Conservation (phyloP, 2,329 filamentous ascomycete species). For the Neonectria faginata region DNA sequence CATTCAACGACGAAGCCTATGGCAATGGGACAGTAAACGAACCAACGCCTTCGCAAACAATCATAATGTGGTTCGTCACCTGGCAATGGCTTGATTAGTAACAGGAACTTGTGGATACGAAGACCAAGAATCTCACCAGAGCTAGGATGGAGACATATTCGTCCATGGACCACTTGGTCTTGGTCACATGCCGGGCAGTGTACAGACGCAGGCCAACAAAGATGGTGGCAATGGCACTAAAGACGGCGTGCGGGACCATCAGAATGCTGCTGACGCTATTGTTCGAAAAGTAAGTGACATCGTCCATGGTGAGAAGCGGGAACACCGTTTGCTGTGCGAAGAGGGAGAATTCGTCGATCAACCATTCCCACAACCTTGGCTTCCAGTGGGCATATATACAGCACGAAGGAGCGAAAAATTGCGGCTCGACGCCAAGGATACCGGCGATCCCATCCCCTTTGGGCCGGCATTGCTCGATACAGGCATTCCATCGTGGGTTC, state of each 20-base stretch:
- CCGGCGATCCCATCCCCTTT: too few relatives aligned
- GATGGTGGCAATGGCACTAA: conserved; percentile 18
- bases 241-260: conserved; percentile 13
- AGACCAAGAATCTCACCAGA: conserved; percentile 1
- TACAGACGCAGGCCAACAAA: conserved; percentile 22
- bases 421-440: too few relatives aligned
- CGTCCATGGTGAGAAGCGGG: conserved; percentile 6
- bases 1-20: too few relatives aligned
- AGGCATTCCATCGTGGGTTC: too few relatives aligned
- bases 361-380: too few relatives aligned
- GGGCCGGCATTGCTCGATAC: too few relatives aligned
- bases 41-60: conserved; percentile 14
- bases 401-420: too few relatives aligned
- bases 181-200: conserved; percentile 7
- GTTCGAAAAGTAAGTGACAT: conserved; percentile 16
- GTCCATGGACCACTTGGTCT: neutral
- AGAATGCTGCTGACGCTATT: neutral
- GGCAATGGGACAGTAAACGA: neutral
- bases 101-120: neutral
- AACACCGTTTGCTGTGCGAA: too few relatives aligned
- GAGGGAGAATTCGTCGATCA: too few relatives aligned
- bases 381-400: too few relatives aligned
- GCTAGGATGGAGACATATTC: conserved; percentile 7
- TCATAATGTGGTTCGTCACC: conserved; percentile 14
- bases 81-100: neutral